A percentile compares a stretch with the other conserved stretches of the same genome.
Evolutionary conservation across 2,329 filamentous ascomycete genomes (phyloP).

Genomic region (Sclerotinia nivalis): DNA sequence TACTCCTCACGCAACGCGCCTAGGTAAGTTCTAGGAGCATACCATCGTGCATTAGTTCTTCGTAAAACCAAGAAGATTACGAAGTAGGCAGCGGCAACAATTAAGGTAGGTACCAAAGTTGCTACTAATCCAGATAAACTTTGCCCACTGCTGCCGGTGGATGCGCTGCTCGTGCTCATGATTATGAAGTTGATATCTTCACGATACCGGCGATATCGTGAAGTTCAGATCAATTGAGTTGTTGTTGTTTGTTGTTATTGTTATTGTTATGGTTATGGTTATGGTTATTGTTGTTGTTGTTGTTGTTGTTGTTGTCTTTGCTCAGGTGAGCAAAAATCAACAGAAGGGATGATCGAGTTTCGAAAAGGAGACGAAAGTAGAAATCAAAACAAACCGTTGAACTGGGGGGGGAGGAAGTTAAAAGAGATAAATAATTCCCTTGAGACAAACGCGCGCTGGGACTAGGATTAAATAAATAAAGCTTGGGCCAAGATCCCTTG

Average conservation of each 20-base stretch:
- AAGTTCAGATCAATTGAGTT: not conserved
- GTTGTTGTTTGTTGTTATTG: not conserved
- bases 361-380: not conserved
- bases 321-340: conserved; percentile 17
- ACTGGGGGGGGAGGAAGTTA: not conserved
- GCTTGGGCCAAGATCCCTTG: conserved; percentile 8
- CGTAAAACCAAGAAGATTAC: conserved; percentile 52
- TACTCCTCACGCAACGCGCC: conserved; percentile 50
- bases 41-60: conserved; percentile 50
- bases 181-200: not conserved
- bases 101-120: conserved; percentile 49
- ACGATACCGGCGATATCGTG: not conserved
- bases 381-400: not conserved
- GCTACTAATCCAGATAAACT: conserved; percentile 47
- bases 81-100: conserved; percentile 49
- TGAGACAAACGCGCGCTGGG: not conserved
- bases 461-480: not conserved
- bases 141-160: conserved; percentile 24
- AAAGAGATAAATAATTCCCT: not conserved
- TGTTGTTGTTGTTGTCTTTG: conserved; percentile 1
- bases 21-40: conserved; percentile 57
- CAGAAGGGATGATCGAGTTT: not conserved
- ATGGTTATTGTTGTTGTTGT: not conserved
- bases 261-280: too few species aligned
- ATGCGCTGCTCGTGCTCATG: not conserved